Conservation (phyloP, 2,329 filamentous ascomycete genomes). For the Orbilia javanica region DNA sequence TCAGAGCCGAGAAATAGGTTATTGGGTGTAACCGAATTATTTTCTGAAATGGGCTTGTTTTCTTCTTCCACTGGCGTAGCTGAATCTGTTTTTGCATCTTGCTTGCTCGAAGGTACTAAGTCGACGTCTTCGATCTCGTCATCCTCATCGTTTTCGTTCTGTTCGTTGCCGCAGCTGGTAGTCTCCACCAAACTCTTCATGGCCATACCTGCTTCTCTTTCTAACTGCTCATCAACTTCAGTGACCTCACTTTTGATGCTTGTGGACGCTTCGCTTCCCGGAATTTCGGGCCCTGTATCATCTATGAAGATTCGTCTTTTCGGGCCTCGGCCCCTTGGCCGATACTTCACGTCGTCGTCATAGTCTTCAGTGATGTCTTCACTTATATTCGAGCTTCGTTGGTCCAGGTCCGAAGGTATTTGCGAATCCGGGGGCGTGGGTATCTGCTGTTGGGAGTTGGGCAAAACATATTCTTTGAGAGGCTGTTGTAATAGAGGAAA, state of each 20-base stretch:
- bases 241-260: slow-evolving; percentile 33
- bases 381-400: neutral
- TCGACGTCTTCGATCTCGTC: slow-evolving; percentile 42
- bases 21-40: neutral
- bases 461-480: neutral
- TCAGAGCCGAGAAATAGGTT: neutral
- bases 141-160: neutral
- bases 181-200: neutral
- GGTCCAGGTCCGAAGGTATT: slow-evolving; percentile 40
- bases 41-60: neutral
- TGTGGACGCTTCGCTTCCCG: slow-evolving; percentile 18
- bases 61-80: neutral
- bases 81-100: neutral
- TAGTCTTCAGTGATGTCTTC: neutral
- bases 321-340: slow-evolving; percentile 10
- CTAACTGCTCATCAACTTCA: slow-evolving; percentile 46
- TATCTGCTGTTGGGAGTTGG: neutral
- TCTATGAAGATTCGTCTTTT: slow-evolving; percentile 27
- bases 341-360: slow-evolving; percentile 35
- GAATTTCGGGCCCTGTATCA: slow-evolving; percentile 7
- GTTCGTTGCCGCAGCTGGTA: neutral
- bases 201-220: slow-evolving; percentile 40
- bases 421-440: slow-evolving; percentile 49
- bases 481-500: neutral
- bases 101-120: slow-evolving; percentile 11